Conservation (phyloP, 352 stramenopile genomes). For the Phytophthora brassicae region DNA sequence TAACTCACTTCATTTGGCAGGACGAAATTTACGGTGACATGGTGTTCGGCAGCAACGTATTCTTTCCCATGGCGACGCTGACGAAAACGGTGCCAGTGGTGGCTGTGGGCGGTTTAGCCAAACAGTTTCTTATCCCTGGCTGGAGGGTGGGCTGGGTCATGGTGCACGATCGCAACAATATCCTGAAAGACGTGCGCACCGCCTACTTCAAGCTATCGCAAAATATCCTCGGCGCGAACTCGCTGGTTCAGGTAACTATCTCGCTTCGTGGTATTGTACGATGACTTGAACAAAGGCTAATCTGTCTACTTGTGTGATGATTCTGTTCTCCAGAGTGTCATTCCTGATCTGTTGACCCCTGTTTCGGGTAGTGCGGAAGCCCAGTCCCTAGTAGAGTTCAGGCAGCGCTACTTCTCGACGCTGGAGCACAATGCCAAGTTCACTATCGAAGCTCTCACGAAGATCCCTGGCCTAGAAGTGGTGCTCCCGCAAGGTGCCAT, state of each 20-base stretch:
- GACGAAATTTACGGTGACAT: conserved; percentile 89
- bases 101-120: conserved; percentile 87
- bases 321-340: conserved; percentile 48
- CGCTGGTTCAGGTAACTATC: conserved; percentile 73
- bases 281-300: not conserved
- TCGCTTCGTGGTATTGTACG: not conserved
- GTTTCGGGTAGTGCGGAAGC: conserved; percentile 58
- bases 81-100: conserved; percentile 84
- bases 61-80: conserved; percentile 83
- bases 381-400: conserved; percentile 74
- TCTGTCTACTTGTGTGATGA: conserved; percentile 1
- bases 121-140: conserved; percentile 95
- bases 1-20: conserved; percentile 14
- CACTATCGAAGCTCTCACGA: conserved; percentile 66
- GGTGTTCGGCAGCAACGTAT: conserved; percentile 71
- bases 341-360: conserved; percentile 84
- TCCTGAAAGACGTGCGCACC: conserved; percentile 80
- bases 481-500: conserved; percentile 93
- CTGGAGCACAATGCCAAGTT: conserved; percentile 90
- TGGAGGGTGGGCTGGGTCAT: conserved; percentile 96
- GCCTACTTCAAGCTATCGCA: conserved; percentile 93
- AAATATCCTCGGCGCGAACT: conserved; percentile 91
- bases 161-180: conserved; percentile 89
- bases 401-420: conserved; percentile 76
- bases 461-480: conserved; percentile 86